Evolutionary conservation across 352 stramenopile species (phyloP).

Genomic region (Globisporangium ultimum): DNA sequence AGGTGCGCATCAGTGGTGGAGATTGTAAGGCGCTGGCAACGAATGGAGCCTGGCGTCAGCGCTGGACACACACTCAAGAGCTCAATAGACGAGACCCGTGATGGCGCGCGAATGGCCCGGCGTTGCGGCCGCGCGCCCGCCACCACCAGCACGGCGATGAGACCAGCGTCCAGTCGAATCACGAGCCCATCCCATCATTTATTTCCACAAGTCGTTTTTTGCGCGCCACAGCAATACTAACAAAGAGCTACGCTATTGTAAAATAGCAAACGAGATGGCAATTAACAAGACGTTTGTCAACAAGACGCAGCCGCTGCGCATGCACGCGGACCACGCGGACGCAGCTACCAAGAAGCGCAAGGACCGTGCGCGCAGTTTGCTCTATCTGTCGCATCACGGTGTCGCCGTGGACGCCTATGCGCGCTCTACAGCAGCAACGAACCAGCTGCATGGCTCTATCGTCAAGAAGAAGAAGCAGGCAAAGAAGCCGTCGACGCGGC

Average conservation of each 20-base stretch:
- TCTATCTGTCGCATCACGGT: conserved; percentile 34
- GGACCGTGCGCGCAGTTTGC: conserved; percentile 14
- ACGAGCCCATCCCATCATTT: background rate
- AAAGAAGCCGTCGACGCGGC: conserved; percentile 12
- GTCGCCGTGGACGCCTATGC: conserved; percentile 14
- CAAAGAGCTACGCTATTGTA: background rate
- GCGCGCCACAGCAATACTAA: background rate
- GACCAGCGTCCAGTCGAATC: background rate
- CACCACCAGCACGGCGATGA: too few species aligned
- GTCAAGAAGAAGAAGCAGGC: conserved; percentile 3
- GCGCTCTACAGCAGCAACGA: background rate
- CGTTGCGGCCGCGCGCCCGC: too few species aligned
- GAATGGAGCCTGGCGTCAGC: too few species aligned
- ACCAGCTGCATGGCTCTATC: background rate
- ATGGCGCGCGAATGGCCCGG: too few species aligned
- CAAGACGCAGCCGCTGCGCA: conserved; percentile 6
- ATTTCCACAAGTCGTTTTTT: background rate
- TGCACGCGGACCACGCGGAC: conserved; percentile 5
- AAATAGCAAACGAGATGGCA: conserved; percentile 5
- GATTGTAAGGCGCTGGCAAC: too few species aligned
- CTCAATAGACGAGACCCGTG: too few species aligned
- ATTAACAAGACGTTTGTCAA: conserved; percentile 12
- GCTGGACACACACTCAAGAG: too few species aligned
- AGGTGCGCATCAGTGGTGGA: too few species aligned
- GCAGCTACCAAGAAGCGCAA: background rate